Conservation (phyloP, 768 basidiomycete species). For the Suillus subalutaceus region DNA sequence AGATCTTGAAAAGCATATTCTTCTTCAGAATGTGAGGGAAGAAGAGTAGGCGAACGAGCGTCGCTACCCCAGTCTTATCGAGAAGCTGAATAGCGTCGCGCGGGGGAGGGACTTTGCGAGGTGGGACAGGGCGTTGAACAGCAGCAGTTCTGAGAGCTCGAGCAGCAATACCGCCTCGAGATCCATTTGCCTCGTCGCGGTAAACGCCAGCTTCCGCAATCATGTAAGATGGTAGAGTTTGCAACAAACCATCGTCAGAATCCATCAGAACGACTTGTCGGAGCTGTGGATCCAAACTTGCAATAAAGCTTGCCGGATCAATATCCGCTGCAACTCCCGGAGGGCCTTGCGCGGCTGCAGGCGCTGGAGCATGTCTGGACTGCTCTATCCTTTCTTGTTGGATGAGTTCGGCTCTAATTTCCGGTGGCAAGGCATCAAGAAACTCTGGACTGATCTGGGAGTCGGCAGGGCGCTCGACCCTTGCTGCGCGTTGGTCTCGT, state of each 20-base stretch:
- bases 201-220: constrained; percentile 80
- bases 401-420: constrained; percentile 95
- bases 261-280: constrained; percentile 91
- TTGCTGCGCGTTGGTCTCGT: constrained; percentile 83
- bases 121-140: constrained; percentile 29
- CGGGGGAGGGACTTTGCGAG: constrained; percentile 55
- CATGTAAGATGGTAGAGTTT: constrained; percentile 81
- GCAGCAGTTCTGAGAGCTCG: constrained; percentile 18
- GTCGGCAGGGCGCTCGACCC: constrained; percentile 72
- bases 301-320: constrained; percentile 90
- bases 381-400: constrained; percentile 92
- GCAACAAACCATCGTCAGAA: constrained; percentile 83
- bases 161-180: constrained; percentile 29
- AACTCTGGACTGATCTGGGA: constrained; percentile 95
- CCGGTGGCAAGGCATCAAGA: constrained; percentile 92
- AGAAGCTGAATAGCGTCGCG: constrained; percentile 93
- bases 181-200: constrained; percentile 53
- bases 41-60: constrained; percentile 90
- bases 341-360: constrained; percentile 33
- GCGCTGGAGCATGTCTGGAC: constrained; percentile 51
- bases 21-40: constrained; percentile 93
- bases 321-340: constrained; percentile 65
- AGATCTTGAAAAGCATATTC: constrained; percentile 81
- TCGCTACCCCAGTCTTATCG: constrained; percentile 87
- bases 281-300: constrained; percentile 85